A percentile compares a stretch with the other conserved stretches of the same genome.
Conservation (phyloP, 345 rosid species). For the Syzygium oleosum region DNA sequence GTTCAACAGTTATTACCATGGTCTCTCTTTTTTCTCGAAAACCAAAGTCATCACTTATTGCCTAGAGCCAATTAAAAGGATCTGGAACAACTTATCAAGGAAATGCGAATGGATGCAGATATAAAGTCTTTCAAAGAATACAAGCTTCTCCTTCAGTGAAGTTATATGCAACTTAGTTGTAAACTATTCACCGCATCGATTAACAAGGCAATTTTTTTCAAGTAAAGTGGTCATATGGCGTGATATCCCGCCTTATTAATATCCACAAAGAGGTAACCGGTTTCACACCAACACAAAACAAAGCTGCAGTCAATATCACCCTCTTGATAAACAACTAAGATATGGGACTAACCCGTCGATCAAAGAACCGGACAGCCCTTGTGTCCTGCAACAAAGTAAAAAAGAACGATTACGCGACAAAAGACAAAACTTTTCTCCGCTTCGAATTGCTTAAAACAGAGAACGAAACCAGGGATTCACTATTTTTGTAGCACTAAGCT, state of each 20-base stretch:
- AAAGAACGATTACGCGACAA: neutral
- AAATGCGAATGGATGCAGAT: neutral
- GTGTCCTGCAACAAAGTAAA: constrained; percentile 46
- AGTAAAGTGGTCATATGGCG: neutral
- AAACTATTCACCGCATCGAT: neutral
- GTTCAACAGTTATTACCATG: neutral
- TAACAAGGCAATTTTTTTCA: neutral
- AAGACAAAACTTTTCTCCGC: neutral
- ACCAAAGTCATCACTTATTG: neutral
- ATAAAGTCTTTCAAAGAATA: neutral
- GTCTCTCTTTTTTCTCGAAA: neutral
- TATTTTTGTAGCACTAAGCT: neutral
- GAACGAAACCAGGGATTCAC: neutral
- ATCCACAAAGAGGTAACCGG: neutral
- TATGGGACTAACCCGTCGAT: constrained; percentile 73
- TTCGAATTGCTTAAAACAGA: neutral
- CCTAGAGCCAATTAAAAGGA: neutral
- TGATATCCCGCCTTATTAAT: neutral
- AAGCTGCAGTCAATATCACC: neutral
- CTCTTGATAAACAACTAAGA: neutral
- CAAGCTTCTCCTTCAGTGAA: neutral
- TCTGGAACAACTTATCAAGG: neutral
- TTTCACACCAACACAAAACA: neutral
- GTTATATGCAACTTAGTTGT: neutral
- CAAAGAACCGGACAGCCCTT: constrained; percentile 81